Evolutionary conservation across 768 basidiomycete species (phyloP), one percentile per base, ranked within the genome.

Genomic region (Tephrocybe sp.): DNA sequence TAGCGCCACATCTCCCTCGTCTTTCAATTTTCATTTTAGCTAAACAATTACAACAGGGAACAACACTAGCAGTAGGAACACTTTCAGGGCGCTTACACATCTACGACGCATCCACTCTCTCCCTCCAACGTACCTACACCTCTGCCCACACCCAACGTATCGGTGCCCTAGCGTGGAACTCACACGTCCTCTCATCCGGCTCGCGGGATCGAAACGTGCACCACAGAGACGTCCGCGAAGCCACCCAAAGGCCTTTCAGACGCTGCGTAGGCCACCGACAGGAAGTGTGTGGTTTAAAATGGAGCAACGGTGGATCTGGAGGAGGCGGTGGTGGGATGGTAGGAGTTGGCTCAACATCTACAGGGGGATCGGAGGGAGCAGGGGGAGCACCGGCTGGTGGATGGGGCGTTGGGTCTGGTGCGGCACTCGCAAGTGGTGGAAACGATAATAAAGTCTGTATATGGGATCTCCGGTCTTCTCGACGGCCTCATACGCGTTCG

Each of bases 361-460:
- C 33, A n/a, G 15, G 13, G 9, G 33, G 33, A n/a, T 12, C 6
- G 12, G 29, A 12, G 29, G 12, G 7, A 30, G 29, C 6, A 30
- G 29, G 29, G 29, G 33, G 33, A 6, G 33, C 33, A 4, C 33
- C 33, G 8, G 33, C 11, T 7, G 33, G 33, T 7, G 33, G 33
- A 7, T 34, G 49, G 13, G 53, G 47, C 22, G 68, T 61, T 1
- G 74, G 73, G 0, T 62, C 66, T 0, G 63, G 56, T 0, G 60
- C 65, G 0, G 84, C 84, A 7, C 78, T 99, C 3, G 95, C 95
- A 3, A 92, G 88, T 56, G 95, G 95, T 2, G 95, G 95, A 0
- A 99, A 99, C 64, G 95, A 99, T 69, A 99, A 99, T 70, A 97
- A 97, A 71, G 90, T 99, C 15, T 93, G 91, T 59, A 93, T 99